Evolutionary conservation across 2,329 filamentous ascomycete species (phyloP).

Genomic region (Ophiostoma montium): DNA sequence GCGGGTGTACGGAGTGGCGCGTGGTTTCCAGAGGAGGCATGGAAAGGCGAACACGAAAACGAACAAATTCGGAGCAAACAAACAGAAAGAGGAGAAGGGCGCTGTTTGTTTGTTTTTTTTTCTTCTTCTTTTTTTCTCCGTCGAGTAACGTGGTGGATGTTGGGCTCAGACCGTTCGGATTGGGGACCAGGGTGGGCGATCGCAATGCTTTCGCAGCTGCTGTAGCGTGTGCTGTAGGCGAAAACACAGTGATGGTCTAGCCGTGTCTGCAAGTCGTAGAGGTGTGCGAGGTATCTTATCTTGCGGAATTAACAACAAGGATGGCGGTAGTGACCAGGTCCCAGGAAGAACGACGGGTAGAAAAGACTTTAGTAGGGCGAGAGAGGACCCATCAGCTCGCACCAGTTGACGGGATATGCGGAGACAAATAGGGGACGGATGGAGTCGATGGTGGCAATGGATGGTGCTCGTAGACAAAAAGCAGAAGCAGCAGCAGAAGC

Average conservation of each 20-base stretch:
- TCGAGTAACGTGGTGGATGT: background rate
- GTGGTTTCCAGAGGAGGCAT: too few species aligned
- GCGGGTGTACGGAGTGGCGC: too few species aligned
- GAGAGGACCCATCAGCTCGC: background rate
- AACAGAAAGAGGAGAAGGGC: too few species aligned
- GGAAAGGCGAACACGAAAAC: too few species aligned
- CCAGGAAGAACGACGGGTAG: background rate
- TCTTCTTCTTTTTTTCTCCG: background rate
- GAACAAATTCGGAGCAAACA: too few species aligned
- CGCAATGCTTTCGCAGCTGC: conserved; percentile 1
- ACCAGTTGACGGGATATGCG: background rate
- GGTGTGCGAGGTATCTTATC: too few species aligned
- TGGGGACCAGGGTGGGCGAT: background rate
- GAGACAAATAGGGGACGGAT: conserved; percentile 1
- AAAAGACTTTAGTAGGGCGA: background rate
- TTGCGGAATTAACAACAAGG: background rate
- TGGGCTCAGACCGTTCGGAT: background rate
- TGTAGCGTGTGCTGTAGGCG: background rate
- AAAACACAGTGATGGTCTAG: too few species aligned
- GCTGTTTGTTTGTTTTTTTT: too few species aligned
- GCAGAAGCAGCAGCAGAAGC: background rate
- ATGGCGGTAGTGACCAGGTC: background rate
- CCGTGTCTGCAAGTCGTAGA: too few species aligned
- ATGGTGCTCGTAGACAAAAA: background rate
- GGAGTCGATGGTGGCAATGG: background rate